Conservation (phyloP, 1,284 basidiomycete genomes). For the Puccinia coronata region DNA sequence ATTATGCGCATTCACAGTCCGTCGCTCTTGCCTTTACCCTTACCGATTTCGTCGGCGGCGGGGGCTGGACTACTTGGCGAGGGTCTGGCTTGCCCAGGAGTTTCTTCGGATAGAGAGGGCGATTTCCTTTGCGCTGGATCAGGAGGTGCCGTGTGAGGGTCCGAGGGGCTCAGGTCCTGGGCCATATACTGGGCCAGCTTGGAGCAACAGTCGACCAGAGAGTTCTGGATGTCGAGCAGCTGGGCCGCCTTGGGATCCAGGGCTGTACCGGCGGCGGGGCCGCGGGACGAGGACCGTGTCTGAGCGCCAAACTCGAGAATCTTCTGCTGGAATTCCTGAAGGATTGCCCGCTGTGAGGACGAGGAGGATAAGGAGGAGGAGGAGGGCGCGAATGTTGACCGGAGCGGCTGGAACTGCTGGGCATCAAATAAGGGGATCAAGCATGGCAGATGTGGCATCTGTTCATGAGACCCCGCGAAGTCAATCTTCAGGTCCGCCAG, state of each 20-base stretch:
- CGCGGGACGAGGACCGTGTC: too few species aligned
- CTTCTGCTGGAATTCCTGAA: not conserved
- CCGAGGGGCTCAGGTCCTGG: not conserved
- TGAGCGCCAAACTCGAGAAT: not conserved
- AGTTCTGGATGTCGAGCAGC: conserved; percentile 1
- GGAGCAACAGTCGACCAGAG: not conserved
- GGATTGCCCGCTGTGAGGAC: not conserved
- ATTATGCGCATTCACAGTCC: not conserved
- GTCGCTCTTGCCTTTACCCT: too few species aligned
- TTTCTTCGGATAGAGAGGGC: too few species aligned
- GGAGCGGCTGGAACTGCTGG: not conserved
- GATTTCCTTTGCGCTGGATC: not conserved
- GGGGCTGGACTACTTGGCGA: too few species aligned
- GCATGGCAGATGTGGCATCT: not conserved
- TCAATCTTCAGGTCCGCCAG: not conserved
- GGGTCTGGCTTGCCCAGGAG: too few species aligned
- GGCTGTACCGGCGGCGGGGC: not conserved
- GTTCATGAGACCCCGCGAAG: not conserved
- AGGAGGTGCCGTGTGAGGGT: not conserved
- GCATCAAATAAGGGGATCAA: conserved; percentile 28
- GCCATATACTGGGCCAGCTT: not conserved
- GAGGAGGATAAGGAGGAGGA: not conserved
- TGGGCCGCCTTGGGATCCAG: not conserved
- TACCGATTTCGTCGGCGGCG: too few species aligned
- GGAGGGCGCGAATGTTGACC: not conserved